Conservation (phyloP, 495 filamentous ascomycete genomes). For the Chaetomium tenue region DNA sequence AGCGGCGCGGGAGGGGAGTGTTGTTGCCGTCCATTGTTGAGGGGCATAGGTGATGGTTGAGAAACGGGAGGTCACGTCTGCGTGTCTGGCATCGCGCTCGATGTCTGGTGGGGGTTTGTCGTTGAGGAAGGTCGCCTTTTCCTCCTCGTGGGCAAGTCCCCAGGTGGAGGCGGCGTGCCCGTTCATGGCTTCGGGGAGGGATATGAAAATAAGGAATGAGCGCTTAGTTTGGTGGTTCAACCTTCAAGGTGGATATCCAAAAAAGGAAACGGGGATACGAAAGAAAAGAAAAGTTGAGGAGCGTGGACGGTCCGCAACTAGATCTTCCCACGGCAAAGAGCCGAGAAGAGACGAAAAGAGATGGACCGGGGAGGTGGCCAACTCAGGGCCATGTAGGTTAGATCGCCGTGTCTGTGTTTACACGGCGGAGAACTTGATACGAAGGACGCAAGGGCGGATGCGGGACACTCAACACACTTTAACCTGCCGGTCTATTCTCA, state of each 20-base stretch:
- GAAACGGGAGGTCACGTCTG: conserved; percentile 29
- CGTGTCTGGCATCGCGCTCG: conserved; percentile 33
- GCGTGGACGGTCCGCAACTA: not conserved
- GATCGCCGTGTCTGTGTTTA: not conserved
- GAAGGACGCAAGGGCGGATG: no score
- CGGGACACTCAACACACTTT: not conserved
- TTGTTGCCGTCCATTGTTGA: conserved; percentile 23
- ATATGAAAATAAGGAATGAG: not conserved
- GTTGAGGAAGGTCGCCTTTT: conserved; percentile 36
- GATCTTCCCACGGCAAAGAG: not conserved
- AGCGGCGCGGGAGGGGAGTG: not conserved
- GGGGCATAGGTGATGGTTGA: not conserved
- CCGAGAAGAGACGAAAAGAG: not conserved
- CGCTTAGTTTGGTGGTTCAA: not conserved
- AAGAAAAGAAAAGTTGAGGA: not conserved
- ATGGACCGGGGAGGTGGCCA: not conserved
- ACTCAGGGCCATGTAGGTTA: not conserved
- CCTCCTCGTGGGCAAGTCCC: conserved; percentile 37
- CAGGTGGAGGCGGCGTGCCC: conserved; percentile 27
- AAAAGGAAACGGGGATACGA: not conserved
- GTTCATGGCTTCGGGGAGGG: conserved; percentile 32
- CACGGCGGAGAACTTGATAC: not conserved
- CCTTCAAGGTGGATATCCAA: not conserved
- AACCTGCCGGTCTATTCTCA: not conserved
- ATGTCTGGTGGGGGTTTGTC: conserved; percentile 34